Evolutionary conservation across 768 basidiomycete genomes (phyloP), one percentile per base, ranked within the genome.

Genomic region (Xerocomellus intermedius): DNA sequence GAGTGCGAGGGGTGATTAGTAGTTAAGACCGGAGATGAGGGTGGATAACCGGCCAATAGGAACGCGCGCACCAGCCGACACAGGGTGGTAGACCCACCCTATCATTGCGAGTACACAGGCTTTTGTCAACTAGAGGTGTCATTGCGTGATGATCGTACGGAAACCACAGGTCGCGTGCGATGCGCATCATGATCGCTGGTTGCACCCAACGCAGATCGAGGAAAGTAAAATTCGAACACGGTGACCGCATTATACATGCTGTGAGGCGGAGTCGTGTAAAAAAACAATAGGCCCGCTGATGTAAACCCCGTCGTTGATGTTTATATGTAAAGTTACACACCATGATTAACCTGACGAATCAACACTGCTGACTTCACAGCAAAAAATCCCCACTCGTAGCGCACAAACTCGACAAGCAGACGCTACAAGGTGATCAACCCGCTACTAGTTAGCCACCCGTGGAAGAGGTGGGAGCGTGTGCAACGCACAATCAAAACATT

Each of bases 121-220:
- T 10, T 2, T 33, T 33, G 32, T 2, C 32, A 33, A 33, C 9
- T 32, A 9, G 30, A 3, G 30, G 8, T 32, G 30, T 32, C 32
- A 13, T 33, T 33, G 32, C 54, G 89, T 28, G 28, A 28, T 28
- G 28, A 28, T 28, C 28, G 28, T 12, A 12, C 10, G 32, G 10
- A 32, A 10, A 32, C 28, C 28, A 28, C 1, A 8, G 28, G 28
- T 28, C 28, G 28, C 2, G 28, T 28, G 28, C 28, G 28, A 28
- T 5, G 28, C 8, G 28, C 28, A 28, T 8, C 28, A 28, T 9
- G 28, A 28, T 28, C 28, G 28, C 6, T 28, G 28, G 28, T 28
- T 28, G 8, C 28, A 28, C 32, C 32, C 32, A 32, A 12, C 26
- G 6, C n/a, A 7, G 4, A 33, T 46, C 1, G 14, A 24, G 17